A percentile compares a stretch with the other conserved stretches of the same genome.
Conservation (phyloP, 2,329 filamentous ascomycete genomes). For the Monilinia laxa region DNA sequence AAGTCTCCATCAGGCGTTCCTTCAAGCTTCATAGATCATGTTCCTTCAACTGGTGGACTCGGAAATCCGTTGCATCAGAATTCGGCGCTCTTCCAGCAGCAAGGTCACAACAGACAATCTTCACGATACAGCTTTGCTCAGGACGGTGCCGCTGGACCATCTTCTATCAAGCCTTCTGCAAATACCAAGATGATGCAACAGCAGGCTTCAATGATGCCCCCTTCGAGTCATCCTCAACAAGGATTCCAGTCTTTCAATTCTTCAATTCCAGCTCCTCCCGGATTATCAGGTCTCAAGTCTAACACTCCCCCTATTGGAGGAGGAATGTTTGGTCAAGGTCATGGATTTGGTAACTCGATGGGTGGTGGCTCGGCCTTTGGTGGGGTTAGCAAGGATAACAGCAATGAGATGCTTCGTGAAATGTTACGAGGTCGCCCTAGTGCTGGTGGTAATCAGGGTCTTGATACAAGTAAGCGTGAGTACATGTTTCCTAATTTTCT, state of each 20-base stretch:
- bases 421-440: conserved; percentile 69
- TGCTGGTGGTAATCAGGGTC: conserved; percentile 65
- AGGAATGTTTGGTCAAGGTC: conserved; percentile 86
- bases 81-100: conserved; percentile 54
- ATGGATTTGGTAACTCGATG: conserved; percentile 72
- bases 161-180: conserved; percentile 70
- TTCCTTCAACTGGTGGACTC: conserved; percentile 53
- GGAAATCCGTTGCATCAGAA: conserved; percentile 47
- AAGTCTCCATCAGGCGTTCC: conserved; percentile 43
- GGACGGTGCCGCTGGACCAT: conserved; percentile 61
- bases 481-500: conserved; percentile 92
- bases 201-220: conserved; percentile 85
- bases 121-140: conserved; percentile 88
- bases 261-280: conserved; percentile 84
- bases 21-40: conserved; percentile 56
- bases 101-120: conserved; percentile 76
- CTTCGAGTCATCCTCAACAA: conserved; percentile 50
- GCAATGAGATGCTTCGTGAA: conserved; percentile 76
- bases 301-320: conserved; percentile 84
- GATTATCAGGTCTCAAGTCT: conserved; percentile 79
- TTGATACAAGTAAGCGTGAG: conserved; percentile 96
- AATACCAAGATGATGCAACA: conserved; percentile 81
- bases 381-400: conserved; percentile 67
- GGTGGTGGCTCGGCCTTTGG: conserved; percentile 59
- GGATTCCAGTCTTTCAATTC: conserved; percentile 75